Conservation (phyloP, 441 rosid genomes). For the Viola pubescens region DNA sequence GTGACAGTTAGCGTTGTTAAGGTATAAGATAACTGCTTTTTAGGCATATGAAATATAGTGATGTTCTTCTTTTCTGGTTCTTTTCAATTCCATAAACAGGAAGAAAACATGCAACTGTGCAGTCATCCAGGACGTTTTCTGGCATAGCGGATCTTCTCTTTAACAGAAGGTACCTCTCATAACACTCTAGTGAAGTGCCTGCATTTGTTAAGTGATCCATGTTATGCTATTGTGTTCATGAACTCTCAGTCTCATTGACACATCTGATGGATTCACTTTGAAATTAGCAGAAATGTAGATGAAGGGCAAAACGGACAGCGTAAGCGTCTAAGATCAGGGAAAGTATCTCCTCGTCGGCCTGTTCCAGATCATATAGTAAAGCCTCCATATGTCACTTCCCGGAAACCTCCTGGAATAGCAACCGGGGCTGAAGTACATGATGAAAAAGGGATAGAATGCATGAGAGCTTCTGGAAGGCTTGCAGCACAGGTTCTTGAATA, state of each 20-base stretch:
- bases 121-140: conserved; percentile 50
- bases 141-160: conserved; percentile 58
- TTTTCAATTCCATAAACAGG: conserved; percentile 29
- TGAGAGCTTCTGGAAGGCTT: conserved; percentile 89
- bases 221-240: no score
- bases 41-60: neutral
- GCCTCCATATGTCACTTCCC: conserved; percentile 65
- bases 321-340: conserved; percentile 57
- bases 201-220: no score
- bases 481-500: conserved; percentile 78
- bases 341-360: conserved; percentile 59
- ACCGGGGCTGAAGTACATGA: conserved; percentile 74
- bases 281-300: conserved; percentile 38
- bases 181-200: no score
- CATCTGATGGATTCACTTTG: conserved; percentile 19
- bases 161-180: conserved; percentile 50
- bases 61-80: neutral
- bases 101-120: conserved; percentile 53
- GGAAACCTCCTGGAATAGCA: conserved; percentile 53
- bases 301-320: conserved; percentile 37
- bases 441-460: conserved; percentile 58
- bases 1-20: no score
- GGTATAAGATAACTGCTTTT: no score
- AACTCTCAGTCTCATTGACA: neutral
- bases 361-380: conserved; percentile 59